phyloP scores from a whole-genome alignment of 139 green algal genomes.

The Coelastrella sp. region DNA sequence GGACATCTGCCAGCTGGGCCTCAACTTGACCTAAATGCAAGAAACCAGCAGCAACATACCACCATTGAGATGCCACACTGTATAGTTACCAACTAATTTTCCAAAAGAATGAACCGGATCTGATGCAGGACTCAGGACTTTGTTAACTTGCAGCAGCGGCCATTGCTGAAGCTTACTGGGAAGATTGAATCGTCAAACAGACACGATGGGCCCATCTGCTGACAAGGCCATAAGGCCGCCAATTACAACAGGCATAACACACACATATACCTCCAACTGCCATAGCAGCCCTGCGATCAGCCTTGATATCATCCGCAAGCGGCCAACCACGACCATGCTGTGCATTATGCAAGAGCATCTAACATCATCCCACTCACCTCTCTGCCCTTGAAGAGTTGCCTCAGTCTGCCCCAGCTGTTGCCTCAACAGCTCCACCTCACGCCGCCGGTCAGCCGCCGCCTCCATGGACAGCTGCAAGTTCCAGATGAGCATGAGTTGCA shows the following conservation, averaged over 20 bases:
- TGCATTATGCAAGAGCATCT: neutral
- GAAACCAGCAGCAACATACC: neutral
- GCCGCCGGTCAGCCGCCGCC: slow-evolving; percentile 63
- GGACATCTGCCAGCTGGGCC: slow-evolving; percentile 77
- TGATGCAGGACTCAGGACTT: too few species aligned
- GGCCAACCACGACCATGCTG: too few species aligned
- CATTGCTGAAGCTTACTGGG: too few species aligned
- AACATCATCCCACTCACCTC: neutral
- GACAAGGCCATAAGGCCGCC: too few species aligned
- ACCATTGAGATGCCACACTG: neutral
- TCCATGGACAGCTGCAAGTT: slow-evolving; percentile 53
- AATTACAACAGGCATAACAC: too few species aligned
- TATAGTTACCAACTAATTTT: neutral
- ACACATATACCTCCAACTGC: too few species aligned
- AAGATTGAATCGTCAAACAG: too few species aligned
- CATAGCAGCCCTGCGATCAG: too few species aligned
- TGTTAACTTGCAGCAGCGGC: too few species aligned
- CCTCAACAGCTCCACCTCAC: slow-evolving; percentile 74
- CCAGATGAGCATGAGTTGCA: neutral
- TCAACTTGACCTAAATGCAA: slow-evolving; percentile 63
- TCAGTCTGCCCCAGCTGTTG: slow-evolving; percentile 30
- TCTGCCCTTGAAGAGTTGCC: slow-evolving; percentile 20
- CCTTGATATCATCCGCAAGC: too few species aligned
- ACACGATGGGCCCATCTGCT: too few species aligned
- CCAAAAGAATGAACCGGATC: neutral